These are phyloP conservation scores for Conringia planisiliqua DNA, from an alignment of 345 rosid species.

Conservation along the genomic window DNA sequence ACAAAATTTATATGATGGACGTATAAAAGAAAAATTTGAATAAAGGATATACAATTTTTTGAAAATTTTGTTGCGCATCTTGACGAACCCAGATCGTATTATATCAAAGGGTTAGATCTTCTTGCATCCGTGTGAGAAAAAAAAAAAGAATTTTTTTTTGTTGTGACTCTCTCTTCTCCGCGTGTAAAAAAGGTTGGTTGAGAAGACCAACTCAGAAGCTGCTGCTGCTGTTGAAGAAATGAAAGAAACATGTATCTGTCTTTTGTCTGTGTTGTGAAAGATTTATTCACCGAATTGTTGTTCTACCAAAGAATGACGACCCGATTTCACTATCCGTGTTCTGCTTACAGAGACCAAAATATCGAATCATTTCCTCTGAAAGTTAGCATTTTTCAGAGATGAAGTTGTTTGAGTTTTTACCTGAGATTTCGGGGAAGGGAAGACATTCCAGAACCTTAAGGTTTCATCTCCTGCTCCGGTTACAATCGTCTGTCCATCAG, in stretches of 20 bases:
- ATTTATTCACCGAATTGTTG: slow-evolving; percentile 30
- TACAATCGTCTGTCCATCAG: slow-evolving; percentile 98
- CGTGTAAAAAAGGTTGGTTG: slow-evolving; percentile 28
- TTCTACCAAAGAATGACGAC: slow-evolving; percentile 71
- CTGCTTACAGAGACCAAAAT: slow-evolving; percentile 36
- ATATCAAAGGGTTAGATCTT: slow-evolving; percentile 27
- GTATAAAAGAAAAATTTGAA: slow-evolving; percentile 17
- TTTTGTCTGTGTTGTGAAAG: slow-evolving; percentile 3
- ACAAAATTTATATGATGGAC: background rate
- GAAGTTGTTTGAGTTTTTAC: slow-evolving; percentile 24
- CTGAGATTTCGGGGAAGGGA: slow-evolving; percentile 95
- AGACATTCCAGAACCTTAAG: slow-evolving; percentile 93
- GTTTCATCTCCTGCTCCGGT: slow-evolving; percentile 99
- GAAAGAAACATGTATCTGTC: slow-evolving; percentile 15
- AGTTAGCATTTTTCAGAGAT: background rate
- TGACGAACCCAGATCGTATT: slow-evolving; percentile 18
- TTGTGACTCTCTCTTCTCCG: slow-evolving; percentile 16
- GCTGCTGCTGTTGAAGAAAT: slow-evolving; percentile 23
- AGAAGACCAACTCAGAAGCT: slow-evolving; percentile 29
- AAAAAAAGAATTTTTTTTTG: background rate
- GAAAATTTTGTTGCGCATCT: slow-evolving; percentile 21
- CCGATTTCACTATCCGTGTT: slow-evolving; percentile 82
- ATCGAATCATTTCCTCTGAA: background rate
- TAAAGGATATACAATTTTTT: slow-evolving; percentile 30
- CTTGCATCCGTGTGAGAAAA: slow-evolving; percentile 22